Conservation (phyloP, 2,329 filamentous ascomycete genomes). For the Fusarium sp. region DNA sequence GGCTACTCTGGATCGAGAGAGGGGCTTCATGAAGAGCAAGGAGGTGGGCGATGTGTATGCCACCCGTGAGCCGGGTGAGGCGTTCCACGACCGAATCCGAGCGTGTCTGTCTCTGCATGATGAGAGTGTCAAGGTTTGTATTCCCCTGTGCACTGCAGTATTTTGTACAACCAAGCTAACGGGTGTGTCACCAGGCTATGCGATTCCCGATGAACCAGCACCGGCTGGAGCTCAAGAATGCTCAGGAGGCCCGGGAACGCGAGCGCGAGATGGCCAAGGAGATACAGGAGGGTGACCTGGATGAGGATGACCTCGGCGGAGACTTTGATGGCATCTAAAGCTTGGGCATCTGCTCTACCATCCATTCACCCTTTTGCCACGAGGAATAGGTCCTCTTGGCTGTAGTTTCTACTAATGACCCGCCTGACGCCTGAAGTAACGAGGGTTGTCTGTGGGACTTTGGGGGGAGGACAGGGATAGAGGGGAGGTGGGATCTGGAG, state of each 20-base stretch:
- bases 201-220: slow-evolving; percentile 99
- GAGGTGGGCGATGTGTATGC: slow-evolving; percentile 95
- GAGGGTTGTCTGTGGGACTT: slow-evolving; percentile 22
- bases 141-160: neutral
- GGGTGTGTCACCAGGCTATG: slow-evolving; percentile 73
- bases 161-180: slow-evolving; percentile 27
- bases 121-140: slow-evolving; percentile 89
- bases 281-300: slow-evolving; percentile 96
- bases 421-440: slow-evolving; percentile 21
- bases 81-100: slow-evolving; percentile 94
- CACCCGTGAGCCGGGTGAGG: slow-evolving; percentile 92
- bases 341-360: slow-evolving; percentile 16
- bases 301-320: slow-evolving; percentile 93
- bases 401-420: slow-evolving; percentile 36
- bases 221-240: slow-evolving; percentile 94
- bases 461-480: slow-evolving; percentile 27
- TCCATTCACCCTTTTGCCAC: slow-evolving; percentile 17
- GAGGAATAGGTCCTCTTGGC: slow-evolving; percentile 21
- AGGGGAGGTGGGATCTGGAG: slow-evolving; percentile 12
- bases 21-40: slow-evolving; percentile 98
- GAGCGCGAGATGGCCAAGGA: slow-evolving; percentile 98
- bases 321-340: slow-evolving; percentile 94
- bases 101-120: slow-evolving; percentile 93
- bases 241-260: slow-evolving; percentile 94
- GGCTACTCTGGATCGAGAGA: slow-evolving; percentile 90